phyloP scores from a whole-genome alignment of 2,329 filamentous ascomycete species.

The Cladosporium cucumerinum region DNA sequence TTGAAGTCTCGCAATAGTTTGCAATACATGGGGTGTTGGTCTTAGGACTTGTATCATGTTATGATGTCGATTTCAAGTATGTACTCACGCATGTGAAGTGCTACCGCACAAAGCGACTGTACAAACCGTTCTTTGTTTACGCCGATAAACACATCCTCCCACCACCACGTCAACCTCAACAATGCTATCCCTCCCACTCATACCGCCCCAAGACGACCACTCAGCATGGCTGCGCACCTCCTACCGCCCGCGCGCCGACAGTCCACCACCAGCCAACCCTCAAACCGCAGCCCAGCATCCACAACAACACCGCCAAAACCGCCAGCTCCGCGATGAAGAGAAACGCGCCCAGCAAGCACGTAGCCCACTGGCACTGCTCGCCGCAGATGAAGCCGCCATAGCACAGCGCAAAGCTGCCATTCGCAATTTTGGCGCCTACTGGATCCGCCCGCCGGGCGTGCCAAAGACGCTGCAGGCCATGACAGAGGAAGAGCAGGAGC shows the following conservation, averaged over 20 bases:
- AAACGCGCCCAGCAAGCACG: slow-evolving; percentile 39
- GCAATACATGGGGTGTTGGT: not conserved
- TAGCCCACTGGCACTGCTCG: slow-evolving; percentile 65
- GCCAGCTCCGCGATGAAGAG: slow-evolving; percentile 33
- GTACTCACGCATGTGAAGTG: not conserved
- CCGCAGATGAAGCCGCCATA: slow-evolving; percentile 72
- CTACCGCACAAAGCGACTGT: not conserved
- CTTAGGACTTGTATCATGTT: not conserved
- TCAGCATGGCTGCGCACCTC: slow-evolving; percentile 15
- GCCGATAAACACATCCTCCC: not conserved
- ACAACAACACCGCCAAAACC: slow-evolving; percentile 21
- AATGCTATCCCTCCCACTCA: slow-evolving; percentile 35
- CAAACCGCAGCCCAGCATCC: slow-evolving; percentile 24
- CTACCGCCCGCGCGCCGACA: slow-evolving; percentile 13
- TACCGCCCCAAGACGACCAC: slow-evolving; percentile 30
- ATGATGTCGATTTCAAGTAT: not conserved
- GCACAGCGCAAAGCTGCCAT: slow-evolving; percentile 76
- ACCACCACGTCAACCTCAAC: not conserved
- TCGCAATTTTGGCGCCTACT: slow-evolving; percentile 79
- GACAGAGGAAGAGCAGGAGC: slow-evolving; percentile 83
- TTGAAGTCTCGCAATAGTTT: not conserved
- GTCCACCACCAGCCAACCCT: slow-evolving; percentile 28
- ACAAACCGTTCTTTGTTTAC: not conserved
- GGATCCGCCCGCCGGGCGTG: slow-evolving; percentile 87
- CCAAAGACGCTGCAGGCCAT: slow-evolving; percentile 86